These are phyloP conservation scores for Dothideomycetes sp. DNA, from an alignment of 2,329 filamentous ascomycete species.

Conservation along the genomic window DNA sequence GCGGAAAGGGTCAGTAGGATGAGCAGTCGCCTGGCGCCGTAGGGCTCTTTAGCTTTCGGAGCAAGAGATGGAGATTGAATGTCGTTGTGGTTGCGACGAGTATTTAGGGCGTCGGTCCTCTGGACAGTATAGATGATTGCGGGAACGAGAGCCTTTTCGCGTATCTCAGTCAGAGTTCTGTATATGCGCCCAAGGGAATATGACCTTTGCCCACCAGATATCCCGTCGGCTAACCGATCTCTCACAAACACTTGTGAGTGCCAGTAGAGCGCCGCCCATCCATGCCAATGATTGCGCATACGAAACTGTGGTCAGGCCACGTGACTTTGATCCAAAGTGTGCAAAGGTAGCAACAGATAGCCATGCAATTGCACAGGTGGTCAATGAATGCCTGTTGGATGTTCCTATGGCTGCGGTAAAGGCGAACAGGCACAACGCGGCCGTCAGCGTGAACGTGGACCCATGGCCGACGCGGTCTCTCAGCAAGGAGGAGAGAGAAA, in stretches of 20 bases:
- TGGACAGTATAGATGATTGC: constrained; percentile 14
- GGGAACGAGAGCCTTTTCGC: constrained; percentile 17
- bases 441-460: neutral
- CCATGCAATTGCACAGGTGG: constrained; percentile 33
- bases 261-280: constrained; percentile 31
- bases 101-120: constrained; percentile 12
- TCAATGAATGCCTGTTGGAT: constrained; percentile 28
- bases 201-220: constrained; percentile 36
- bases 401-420: constrained; percentile 16
- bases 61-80: constrained; percentile 9
- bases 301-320: constrained; percentile 10
- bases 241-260: constrained; percentile 32
- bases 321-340: constrained; percentile 20
- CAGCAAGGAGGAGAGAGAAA: neutral
- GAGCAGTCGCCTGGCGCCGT: constrained; percentile 20
- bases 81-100: constrained; percentile 13
- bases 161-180: constrained; percentile 15
- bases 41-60: constrained; percentile 12
- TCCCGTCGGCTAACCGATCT: constrained; percentile 31
- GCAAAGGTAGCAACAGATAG: constrained; percentile 25
- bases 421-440: neutral
- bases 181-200: constrained; percentile 2
- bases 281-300: constrained; percentile 23
- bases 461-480: neutral
- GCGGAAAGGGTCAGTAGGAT: constrained; percentile 24